Evolutionary conservation across 208 protist genomes (phyloP), one percentile per base, ranked within the genome.

Genomic region (Acanthamoeba healyi): DNA sequence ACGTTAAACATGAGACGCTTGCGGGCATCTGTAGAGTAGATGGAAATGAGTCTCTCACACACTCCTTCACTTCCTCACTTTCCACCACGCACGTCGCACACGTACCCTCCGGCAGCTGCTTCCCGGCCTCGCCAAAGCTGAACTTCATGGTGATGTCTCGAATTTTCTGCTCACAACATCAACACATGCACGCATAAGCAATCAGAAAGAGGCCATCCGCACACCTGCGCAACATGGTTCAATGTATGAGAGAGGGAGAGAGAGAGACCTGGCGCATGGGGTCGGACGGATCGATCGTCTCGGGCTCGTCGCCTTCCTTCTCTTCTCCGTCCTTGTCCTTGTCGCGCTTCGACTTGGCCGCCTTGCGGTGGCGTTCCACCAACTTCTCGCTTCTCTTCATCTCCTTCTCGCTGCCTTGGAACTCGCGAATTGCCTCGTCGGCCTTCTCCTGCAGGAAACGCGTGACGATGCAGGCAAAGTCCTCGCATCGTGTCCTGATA

Each of bases 61-160:
- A 74, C 12, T 26, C 65, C 19, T 74, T 74, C 10, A 74, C n/a
- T n/a, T n/a, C n/a, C n/a, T n/a, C n/a, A 38, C 34, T 26, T 74
- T 38, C 17, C 10, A 40, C 34, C 12, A 32, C 6, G n/a, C 65
- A 38, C 17, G 65, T 6, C 6, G 34, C 34, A 74, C 6, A 74
- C 65, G 26, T 42, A 87, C 77, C 42, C 46, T 87, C 77, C 12
- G 12, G 15, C n/a, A 87, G 36, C 42, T 56, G 77, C 38, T 54
- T 87, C 49, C 77, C 77, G 17, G 77, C 36, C 42, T 87, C 77
- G 6, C 77, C 77, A 56, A 87, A 87, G 24, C 9, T 54, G 34
- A 34, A 29, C 49, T 54, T 2, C 49, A 61, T 87, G 77, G 54
- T 54, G 77, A 87, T 87, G 77, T 54, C 36, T 61, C n/a, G 77